Conservation (phyloP, 2,329 filamentous ascomycete species). For the Laburnicola sp. region DNA sequence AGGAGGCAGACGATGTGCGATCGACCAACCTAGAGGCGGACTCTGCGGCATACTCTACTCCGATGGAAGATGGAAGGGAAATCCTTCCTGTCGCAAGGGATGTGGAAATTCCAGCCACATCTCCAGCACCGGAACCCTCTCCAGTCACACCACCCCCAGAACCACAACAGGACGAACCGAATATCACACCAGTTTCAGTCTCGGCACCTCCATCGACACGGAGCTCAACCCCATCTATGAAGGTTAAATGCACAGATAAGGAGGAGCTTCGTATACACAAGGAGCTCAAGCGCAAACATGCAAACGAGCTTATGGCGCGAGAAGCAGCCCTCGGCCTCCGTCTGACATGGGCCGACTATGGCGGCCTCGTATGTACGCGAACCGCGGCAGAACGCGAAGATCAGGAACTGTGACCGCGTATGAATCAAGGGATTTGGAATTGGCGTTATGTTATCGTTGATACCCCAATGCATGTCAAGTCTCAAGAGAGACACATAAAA, state of each 20-base stretch:
- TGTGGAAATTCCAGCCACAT: background rate
- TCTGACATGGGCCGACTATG: slow-evolving; percentile 48
- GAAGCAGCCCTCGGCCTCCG: slow-evolving; percentile 37
- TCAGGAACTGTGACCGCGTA: slow-evolving; percentile 19
- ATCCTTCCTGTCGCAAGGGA: background rate
- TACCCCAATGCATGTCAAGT: background rate
- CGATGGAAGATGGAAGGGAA: background rate
- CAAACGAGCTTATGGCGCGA: slow-evolving; percentile 30
- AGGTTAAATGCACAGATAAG: background rate
- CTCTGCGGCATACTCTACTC: background rate
- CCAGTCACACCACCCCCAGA: background rate
- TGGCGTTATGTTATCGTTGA: background rate
- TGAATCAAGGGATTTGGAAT: background rate
- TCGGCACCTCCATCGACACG: background rate
- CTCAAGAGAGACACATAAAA: background rate
- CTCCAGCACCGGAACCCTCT: background rate
- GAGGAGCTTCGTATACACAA: background rate
- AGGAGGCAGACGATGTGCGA: background rate
- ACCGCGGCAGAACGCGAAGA: slow-evolving; percentile 22
- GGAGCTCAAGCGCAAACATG: slow-evolving; percentile 10
- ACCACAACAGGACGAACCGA: background rate
- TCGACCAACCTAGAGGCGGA: background rate
- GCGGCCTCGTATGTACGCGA: slow-evolving; percentile 48
- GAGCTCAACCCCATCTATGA: background rate
- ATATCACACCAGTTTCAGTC: background rate